Base-by-base conservation (phyloP, 1,284 basidiomycete species). In the Golubevia sp. region DNA sequence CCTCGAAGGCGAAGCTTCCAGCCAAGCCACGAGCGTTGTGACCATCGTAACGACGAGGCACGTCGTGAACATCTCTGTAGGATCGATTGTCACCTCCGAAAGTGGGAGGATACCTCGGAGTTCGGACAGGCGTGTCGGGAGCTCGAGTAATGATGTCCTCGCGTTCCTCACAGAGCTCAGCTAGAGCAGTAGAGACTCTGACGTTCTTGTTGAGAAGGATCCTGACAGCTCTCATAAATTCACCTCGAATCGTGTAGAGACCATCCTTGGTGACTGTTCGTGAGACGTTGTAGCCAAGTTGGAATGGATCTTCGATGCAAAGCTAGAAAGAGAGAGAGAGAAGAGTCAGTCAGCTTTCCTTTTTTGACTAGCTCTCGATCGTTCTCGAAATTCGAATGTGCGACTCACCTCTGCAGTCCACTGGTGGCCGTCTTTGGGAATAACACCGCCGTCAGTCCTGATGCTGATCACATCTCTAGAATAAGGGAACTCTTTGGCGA, bases 211-310 rank as follows among this genome's bases (percentile, higher is more conserved):
- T 78, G 49, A 70, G 62, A 2, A 86, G 70, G 44, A 84, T 77
- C 55, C 94, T 89, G 26, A 91, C 91, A 8, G 95, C 96, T 49
- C 96, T 91, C 93, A 97, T 97, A 84, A 98, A 97, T 86, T 98
- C 96, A 56, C 96, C 96, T 7, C 96, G 93, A 76, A 99, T 96
- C 51, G 93, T 93, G 83, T 97, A 97, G 57, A 98, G 87, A 1
- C 96, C 96, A 79, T 99, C 96, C 81, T 91, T 92, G 24, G 96
- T 98, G 23, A 98, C 96, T 70, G 96, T 98, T 68, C 96, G 88
- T 2, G 94, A 91, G 52, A 99, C 96, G 74, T 99, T 99, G 86
- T 92, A 99, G 73, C 94, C 90, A 48, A 88, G 88, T 84, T 98
- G 95, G 82, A 99, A 99, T 0, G 96, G 96, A 85, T 99, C 96